Conservation (phyloP, 140 eudicot genomes). For the Bidens hawaiensis region DNA sequence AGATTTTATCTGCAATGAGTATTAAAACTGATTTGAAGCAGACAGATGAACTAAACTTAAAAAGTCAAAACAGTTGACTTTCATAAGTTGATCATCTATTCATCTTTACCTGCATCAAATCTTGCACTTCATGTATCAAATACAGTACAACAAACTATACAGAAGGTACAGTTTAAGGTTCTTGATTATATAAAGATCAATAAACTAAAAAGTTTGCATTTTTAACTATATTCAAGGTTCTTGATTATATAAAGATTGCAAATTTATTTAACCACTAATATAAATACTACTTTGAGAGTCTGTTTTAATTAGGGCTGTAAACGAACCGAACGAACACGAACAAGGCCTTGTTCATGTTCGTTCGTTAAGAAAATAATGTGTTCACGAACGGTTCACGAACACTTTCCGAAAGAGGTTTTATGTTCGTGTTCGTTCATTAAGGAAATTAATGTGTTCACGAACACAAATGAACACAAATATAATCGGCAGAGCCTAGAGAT, state of each 20-base stretch:
- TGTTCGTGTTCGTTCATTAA: too few species aligned
- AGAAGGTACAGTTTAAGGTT: conserved; percentile 9
- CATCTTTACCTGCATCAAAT: conserved; percentile 20
- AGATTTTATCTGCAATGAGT: conserved; percentile 17
- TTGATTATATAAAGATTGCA: not conserved
- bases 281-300: not conserved
- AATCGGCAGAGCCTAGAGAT: too few species aligned
- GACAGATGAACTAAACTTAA: conserved; percentile 31
- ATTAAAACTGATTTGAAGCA: conserved; percentile 10
- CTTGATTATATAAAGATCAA: too few species aligned
- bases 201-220: not conserved
- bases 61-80: conserved; percentile 16
- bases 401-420: too few species aligned
- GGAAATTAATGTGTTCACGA: too few species aligned
- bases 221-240: not conserved
- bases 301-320: too few species aligned
- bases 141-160: not conserved
- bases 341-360: too few species aligned
- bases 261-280: not conserved
- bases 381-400: too few species aligned
- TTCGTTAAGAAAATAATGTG: too few species aligned
- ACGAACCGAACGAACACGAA: too few species aligned
- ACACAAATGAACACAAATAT: too few species aligned
- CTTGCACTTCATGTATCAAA: conserved; percentile 10
- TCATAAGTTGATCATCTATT: conserved; percentile 15